Evolutionary conservation across 768 basidiomycete genomes (phyloP).

Genomic region (Aureoboletus auriporus): DNA sequence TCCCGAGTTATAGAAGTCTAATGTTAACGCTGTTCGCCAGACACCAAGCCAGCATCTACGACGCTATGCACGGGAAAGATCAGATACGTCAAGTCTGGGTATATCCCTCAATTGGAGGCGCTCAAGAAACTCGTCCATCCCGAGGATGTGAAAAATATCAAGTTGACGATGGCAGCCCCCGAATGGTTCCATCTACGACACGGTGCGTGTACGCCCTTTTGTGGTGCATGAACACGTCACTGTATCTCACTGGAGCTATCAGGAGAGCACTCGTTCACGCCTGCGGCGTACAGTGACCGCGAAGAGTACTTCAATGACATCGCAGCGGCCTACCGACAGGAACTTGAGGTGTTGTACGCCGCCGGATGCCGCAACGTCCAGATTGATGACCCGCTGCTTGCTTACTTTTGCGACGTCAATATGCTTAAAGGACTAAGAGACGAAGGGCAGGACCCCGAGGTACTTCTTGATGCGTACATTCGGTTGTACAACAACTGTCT

Average conservation of each 20-base stretch:
- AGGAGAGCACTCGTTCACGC: conserved; percentile 23
- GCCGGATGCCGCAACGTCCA: conserved; percentile 43
- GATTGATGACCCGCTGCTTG: conserved; percentile 45
- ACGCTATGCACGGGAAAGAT: conserved; percentile 51
- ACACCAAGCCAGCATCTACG: conserved; percentile 19
- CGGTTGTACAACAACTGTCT: conserved; percentile 37
- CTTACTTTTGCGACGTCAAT: conserved; percentile 63
- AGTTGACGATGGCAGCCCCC: conserved; percentile 68
- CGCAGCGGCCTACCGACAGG: conserved; percentile 42
- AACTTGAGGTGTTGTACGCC: conserved; percentile 42
- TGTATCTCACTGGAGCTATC: not conserved
- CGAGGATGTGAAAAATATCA: conserved; percentile 63
- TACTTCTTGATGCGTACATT: conserved; percentile 59
- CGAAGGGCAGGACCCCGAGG: conserved; percentile 57
- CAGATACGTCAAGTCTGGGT: conserved; percentile 56
- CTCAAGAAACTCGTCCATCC: conserved; percentile 54
- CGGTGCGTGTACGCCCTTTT: conserved; percentile 33
- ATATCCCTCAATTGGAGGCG: conserved; percentile 58
- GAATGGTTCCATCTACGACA: conserved; percentile 71
- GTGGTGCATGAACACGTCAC: not conserved
- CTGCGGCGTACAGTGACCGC: conserved; percentile 16
- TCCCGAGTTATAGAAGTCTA: not conserved
- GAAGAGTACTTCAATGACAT: conserved; percentile 49
- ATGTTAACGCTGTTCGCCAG: conserved; percentile 1
- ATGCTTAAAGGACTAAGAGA: conserved; percentile 55